Percentiles rank a stretch among this genome's conserved stretches.
Conservation (phyloP, 2,329 filamentous ascomycete species). For the Cladosporium cucumerinum region DNA sequence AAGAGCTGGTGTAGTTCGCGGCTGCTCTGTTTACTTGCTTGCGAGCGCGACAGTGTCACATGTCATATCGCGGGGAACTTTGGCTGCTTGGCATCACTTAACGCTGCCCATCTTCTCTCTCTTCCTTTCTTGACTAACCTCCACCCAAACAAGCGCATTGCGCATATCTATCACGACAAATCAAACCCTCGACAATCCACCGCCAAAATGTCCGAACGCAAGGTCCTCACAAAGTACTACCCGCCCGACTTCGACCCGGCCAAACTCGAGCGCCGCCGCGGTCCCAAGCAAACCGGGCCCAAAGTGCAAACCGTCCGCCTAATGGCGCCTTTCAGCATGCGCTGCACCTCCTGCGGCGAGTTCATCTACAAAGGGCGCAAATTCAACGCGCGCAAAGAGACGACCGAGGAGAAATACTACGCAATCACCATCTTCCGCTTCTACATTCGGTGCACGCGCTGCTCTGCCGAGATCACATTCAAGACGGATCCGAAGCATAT, state of each 20-base stretch:
- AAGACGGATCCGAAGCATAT: conserved; percentile 92
- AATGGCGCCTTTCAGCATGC: conserved; percentile 85
- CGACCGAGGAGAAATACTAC: conserved; percentile 84
- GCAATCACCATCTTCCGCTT: conserved; percentile 84
- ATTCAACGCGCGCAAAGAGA: conserved; percentile 94
- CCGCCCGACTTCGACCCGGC: conserved; percentile 86
- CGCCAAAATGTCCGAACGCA: conserved; percentile 73
- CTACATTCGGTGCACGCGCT: conserved; percentile 78
- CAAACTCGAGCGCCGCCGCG: conserved; percentile 64
- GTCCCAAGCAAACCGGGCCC: conserved; percentile 68
- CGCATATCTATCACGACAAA: background rate
- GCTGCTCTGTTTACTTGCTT: conserved; percentile 12
- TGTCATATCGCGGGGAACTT: conserved; percentile 8
- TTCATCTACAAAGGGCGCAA: conserved; percentile 92
- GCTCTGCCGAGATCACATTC: conserved; percentile 84
- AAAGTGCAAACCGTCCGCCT: conserved; percentile 82
- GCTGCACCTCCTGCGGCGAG: conserved; percentile 67
- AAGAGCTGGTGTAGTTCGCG: conserved; percentile 1
- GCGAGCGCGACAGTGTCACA: conserved; percentile 11
- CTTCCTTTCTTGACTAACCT: background rate
- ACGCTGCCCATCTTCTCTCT: background rate
- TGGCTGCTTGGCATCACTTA: conserved; percentile 3
- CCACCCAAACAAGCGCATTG: background rate
- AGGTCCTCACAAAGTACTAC: conserved; percentile 68
- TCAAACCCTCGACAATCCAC: background rate